A percentile compares a stretch with the other conserved stretches of the same genome.
These are phyloP conservation scores for Ustilago nuda DNA, from an alignment of 1,284 basidiomycete species.

Conservation along the genomic window DNA sequence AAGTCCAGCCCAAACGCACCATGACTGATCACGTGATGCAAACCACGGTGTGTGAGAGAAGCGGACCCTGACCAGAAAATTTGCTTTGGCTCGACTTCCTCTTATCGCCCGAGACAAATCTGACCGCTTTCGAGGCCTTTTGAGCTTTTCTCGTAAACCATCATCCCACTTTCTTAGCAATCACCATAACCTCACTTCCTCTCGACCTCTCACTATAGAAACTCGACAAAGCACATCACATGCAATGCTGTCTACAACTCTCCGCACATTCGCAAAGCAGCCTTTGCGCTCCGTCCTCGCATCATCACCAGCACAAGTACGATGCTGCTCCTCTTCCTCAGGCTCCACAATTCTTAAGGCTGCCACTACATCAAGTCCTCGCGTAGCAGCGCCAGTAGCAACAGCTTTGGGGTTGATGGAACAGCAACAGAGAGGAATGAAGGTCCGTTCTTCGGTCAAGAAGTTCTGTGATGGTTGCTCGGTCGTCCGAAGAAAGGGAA, in stretches of 20 bases:
- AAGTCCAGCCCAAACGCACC: no score
- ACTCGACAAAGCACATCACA: neutral
- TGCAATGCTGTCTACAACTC: slow-evolving; percentile 19
- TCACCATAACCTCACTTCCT: slow-evolving; percentile 1
- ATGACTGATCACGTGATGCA: no score
- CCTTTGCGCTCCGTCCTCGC: slow-evolving; percentile 20
- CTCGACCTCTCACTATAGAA: neutral
- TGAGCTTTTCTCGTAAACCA: slow-evolving; percentile 10
- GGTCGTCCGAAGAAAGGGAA: slow-evolving; percentile 78
- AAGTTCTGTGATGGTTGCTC: slow-evolving; percentile 71
- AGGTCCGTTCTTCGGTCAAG: slow-evolving; percentile 94
- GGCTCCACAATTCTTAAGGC: slow-evolving; percentile 21
- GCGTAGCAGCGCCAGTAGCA: slow-evolving; percentile 5
- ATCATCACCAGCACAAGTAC: slow-evolving; percentile 12
- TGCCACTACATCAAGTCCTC: slow-evolving; percentile 4
- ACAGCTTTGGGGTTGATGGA: slow-evolving; percentile 12
- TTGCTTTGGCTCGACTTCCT: slow-evolving; percentile 16
- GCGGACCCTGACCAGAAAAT: neutral
- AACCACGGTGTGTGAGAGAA: slow-evolving; percentile 9
- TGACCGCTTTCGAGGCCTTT: neutral
- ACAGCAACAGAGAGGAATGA: slow-evolving; percentile 79
- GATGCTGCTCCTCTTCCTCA: slow-evolving; percentile 38
- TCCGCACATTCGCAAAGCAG: slow-evolving; percentile 21
- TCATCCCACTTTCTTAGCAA: slow-evolving; percentile 13
- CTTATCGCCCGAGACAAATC: slow-evolving; percentile 40